phyloP scores from a whole-genome alignment of 1,284 basidiomycete species.

The Sanghuangporus baumii region DNA sequence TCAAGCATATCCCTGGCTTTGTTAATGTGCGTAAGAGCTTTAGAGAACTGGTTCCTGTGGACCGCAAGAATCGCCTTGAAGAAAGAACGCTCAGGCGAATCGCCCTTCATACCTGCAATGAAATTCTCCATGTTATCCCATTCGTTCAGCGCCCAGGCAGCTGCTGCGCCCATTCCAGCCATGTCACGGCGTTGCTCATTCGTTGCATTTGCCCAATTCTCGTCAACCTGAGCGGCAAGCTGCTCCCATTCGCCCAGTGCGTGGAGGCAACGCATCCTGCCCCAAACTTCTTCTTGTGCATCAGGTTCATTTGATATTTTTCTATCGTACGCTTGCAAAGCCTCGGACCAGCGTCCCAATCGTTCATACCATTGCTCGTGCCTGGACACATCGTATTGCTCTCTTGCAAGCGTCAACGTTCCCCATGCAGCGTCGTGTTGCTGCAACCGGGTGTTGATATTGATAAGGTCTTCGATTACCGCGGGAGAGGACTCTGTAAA shows the following conservation, averaged over 20 bases:
- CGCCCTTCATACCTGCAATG: constrained; percentile 89
- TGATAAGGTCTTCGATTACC: constrained; percentile 93
- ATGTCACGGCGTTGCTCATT: constrained; percentile 88
- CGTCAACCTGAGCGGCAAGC: constrained; percentile 82
- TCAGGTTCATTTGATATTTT: constrained; percentile 67
- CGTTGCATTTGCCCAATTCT: constrained; percentile 82
- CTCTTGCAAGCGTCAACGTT: constrained; percentile 82
- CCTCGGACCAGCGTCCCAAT: constrained; percentile 95
- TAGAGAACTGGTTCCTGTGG: constrained; percentile 93
- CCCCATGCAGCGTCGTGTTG: constrained; percentile 97
- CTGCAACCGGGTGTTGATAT: constrained; percentile 96
- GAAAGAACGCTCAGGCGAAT: constrained; percentile 94
- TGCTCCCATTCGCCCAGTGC: constrained; percentile 98
- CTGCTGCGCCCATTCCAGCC: constrained; percentile 94
- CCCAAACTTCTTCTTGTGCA: constrained; percentile 71
- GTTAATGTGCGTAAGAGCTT: constrained; percentile 86
- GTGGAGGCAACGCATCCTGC: constrained; percentile 94
- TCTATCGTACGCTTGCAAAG: constrained; percentile 82
- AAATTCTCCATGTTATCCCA: constrained; percentile 99
- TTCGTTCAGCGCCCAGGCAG: constrained; percentile 94
- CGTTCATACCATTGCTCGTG: constrained; percentile 98
- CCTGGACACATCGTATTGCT: constrained; percentile 80
- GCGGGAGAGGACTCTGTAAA: constrained; percentile 81
- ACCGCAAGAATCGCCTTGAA: constrained; percentile 95
- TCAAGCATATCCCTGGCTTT: constrained; percentile 94